Evolutionary conservation across 2,329 filamentous ascomycete genomes (phyloP).

Genomic region (Pseudogymnoascus sp.): DNA sequence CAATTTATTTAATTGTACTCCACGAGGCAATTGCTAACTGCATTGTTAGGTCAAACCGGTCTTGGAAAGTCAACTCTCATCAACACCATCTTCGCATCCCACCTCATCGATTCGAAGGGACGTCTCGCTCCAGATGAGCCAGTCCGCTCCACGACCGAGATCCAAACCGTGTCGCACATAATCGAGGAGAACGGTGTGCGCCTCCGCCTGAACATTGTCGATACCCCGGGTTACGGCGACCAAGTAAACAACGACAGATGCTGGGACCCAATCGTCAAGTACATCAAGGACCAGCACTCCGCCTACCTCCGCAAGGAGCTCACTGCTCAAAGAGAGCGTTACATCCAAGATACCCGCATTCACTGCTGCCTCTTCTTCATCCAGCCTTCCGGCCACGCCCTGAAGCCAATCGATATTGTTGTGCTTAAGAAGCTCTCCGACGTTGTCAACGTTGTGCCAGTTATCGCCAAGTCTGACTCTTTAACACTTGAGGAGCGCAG

Average conservation of each 20-base stretch:
- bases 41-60: slow-evolving; percentile 78
- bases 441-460: slow-evolving; percentile 97
- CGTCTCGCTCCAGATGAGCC: slow-evolving; percentile 87
- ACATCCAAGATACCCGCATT: slow-evolving; percentile 98
- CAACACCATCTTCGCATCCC: slow-evolving; percentile 99
- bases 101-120: slow-evolving; percentile 98
- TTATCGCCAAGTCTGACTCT: slow-evolving; percentile 97
- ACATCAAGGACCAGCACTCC: slow-evolving; percentile 99
- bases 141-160: slow-evolving; percentile 93
- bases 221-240: slow-evolving; percentile 96
- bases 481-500: slow-evolving; percentile 91
- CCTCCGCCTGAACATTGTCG: slow-evolving; percentile 95
- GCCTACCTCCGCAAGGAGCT: slow-evolving; percentile 99
- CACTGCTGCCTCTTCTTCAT: slow-evolving; percentile 99
- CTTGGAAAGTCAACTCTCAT: slow-evolving; percentile 98
- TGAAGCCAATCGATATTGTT: slow-evolving; percentile 99
- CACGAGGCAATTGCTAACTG: slow-evolving; percentile 21
- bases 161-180: slow-evolving; percentile 95
- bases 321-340: slow-evolving; percentile 96
- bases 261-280: slow-evolving; percentile 99
- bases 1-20: background rate
- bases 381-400: slow-evolving; percentile 92
- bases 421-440: slow-evolving; percentile 99
- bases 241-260: slow-evolving; percentile 99
- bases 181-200: slow-evolving; percentile 99